Conservation (phyloP, 306 rosid species). For the Trifolium pratense region DNA sequence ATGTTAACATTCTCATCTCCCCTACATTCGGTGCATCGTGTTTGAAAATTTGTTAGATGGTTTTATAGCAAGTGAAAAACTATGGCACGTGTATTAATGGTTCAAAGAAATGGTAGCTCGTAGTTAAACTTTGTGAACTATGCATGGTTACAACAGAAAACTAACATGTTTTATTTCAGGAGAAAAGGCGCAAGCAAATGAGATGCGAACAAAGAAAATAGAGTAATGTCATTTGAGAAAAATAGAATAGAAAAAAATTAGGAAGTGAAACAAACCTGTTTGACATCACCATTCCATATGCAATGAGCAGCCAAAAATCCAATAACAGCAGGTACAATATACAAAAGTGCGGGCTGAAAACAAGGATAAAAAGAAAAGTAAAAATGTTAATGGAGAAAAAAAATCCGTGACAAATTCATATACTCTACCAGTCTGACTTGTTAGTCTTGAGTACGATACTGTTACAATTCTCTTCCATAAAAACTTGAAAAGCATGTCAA, state of each 20-base stretch:
- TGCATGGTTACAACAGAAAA: background rate
- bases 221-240: too few species aligned
- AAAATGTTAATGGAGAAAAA: slow-evolving; percentile 18
- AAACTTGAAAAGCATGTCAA: background rate
- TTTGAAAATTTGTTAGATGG: too few species aligned
- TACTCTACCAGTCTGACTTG: slow-evolving; percentile 3
- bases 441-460: background rate
- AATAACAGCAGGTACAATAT: slow-evolving; percentile 80
- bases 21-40: too few species aligned
- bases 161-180: slow-evolving; percentile 1
- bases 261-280: slow-evolving; percentile 62
- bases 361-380: slow-evolving; percentile 24
- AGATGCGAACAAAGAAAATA: background rate
- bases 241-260: slow-evolving; percentile 28
- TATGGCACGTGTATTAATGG: too few species aligned
- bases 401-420: slow-evolving; percentile 10
- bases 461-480: background rate
- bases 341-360: slow-evolving; percentile 81
- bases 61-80: too few species aligned
- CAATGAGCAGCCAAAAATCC: slow-evolving; percentile 84
- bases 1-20: too few species aligned
- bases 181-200: background rate
- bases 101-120: background rate
- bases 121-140: background rate
- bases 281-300: slow-evolving; percentile 79